Evolutionary conservation across 345 rosid species (phyloP).

Genomic region (Limnanthes douglasii): DNA sequence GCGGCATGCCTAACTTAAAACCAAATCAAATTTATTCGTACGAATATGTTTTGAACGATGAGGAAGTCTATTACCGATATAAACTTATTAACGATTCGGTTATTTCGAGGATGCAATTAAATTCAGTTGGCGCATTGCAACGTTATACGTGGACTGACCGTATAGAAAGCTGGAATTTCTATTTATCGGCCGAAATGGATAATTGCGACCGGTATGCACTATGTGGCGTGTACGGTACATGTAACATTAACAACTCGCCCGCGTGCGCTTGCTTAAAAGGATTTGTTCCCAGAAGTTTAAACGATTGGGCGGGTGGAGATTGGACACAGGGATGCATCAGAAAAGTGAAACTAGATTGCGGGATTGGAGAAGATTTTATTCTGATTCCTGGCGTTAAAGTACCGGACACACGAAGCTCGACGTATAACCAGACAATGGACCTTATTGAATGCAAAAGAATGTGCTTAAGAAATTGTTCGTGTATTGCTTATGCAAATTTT

Average conservation of each 20-base stretch:
- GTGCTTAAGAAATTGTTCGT: conserved; percentile 31
- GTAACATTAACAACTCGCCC: conserved; percentile 5
- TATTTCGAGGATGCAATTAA: conserved; percentile 1
- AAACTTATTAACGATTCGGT: conserved; percentile 4
- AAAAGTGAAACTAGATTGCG: conserved; percentile 2
- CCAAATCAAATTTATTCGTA: background rate
- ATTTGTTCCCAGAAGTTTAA: background rate
- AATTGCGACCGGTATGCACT: conserved; percentile 8
- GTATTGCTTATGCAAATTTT: conserved; percentile 29
- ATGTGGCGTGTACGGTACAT: conserved; percentile 10
- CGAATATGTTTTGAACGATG: conserved; percentile 3
- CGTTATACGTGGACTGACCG: conserved; percentile 4
- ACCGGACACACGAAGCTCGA: background rate
- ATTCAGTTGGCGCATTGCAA: background rate
- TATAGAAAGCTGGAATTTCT: background rate
- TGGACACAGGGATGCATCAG: conserved; percentile 7
- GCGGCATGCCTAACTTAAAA: background rate
- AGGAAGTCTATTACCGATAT: conserved; percentile 4
- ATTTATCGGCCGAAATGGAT: background rate
- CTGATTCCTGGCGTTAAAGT: background rate
- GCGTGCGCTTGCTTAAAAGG: conserved; percentile 4
- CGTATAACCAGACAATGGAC: conserved; percentile 1
- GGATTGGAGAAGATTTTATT: conserved; percentile 1
- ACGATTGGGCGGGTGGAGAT: conserved; percentile 1
- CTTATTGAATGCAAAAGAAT: conserved; percentile 1